Evolutionary conservation across 2,329 filamentous ascomycete genomes (phyloP), one percentile per base, ranked within the genome.

Genomic region (Exophiala viscosa): DNA sequence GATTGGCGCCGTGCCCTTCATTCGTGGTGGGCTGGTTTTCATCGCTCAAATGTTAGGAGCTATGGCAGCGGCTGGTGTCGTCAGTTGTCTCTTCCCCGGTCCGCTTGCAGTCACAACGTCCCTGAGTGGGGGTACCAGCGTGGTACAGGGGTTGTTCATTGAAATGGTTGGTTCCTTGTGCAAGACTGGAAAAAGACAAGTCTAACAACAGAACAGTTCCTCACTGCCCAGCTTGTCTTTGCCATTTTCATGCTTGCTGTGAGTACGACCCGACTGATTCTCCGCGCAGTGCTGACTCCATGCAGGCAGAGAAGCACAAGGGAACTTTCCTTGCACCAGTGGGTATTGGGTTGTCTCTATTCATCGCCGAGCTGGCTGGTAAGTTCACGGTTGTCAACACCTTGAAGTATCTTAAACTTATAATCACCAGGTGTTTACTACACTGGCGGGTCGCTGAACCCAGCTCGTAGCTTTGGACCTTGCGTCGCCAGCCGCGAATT

Each of bases 241-340:
- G 79, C 83, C 2, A 80, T 87, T 28, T 80, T 84, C 66, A 85
- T 88, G 79, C 75, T 88, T 40, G 85, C 85, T 0, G 81, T 82
- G 3, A 44, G 52, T 55, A 9, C 5, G 31, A 13, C 8, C 11
- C 14, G 33, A 10, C 14, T 1, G 15, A 14, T 17, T n/a, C 17
- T 9, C 9, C 13, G 8, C 15, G 32, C 17, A 5, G 18, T 34
- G 14, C 45, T 45, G 39, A 48, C 44, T 9, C n/a, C 40, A 34
- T n/a, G 8, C 31, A 55, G 53, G 53, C 50, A 15, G 85, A 88
- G 66, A 89, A 90, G 70, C 85, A 89, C 67, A 83, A 84, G 40
- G 81, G 82, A 2, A 90, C 86, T 0, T 88, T 78, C 64, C 70
- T 89, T 1, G 86, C 86, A 0, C 86, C 87, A 0, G 71, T 90